Evolutionary conservation across 2,329 filamentous ascomycete species (phyloP).

Genomic region (Aspergillus sojae): DNA sequence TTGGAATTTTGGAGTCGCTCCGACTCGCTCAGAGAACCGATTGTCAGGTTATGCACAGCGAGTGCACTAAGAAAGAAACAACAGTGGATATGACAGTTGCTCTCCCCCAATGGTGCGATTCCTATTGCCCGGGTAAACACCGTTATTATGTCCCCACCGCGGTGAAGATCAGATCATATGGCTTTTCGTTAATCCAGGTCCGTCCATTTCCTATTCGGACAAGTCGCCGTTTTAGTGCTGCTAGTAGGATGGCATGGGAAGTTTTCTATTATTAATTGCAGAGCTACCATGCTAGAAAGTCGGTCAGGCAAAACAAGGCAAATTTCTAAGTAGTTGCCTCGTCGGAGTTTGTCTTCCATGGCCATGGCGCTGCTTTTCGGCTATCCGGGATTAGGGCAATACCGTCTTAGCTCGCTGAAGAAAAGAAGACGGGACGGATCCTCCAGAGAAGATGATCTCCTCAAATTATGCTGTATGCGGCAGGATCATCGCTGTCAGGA

Average conservation of each 20-base stretch:
- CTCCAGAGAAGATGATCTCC: neutral
- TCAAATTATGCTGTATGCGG: neutral
- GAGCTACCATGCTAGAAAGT: neutral
- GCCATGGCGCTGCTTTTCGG: neutral
- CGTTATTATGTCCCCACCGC: neutral
- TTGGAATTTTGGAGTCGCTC: neutral
- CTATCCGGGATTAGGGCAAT: neutral
- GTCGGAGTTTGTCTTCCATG: neutral
- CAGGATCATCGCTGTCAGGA: slow-evolving; percentile 4
- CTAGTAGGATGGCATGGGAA: neutral
- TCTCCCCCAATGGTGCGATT: slow-evolving; percentile 1
- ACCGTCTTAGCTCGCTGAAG: neutral
- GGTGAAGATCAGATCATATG: slow-evolving; percentile 1
- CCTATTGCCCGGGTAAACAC: neutral
- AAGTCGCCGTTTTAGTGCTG: neutral
- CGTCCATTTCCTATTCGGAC: slow-evolving; percentile 1
- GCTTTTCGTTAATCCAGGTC: neutral
- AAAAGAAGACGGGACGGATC: neutral
- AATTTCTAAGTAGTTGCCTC: neutral
- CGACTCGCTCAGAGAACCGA: neutral
- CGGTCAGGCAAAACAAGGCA: slow-evolving; percentile 3
- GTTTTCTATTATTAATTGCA: neutral
- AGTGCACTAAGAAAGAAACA: neutral
- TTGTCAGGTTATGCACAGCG: neutral
- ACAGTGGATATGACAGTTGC: neutral